Evolutionary conservation across 2,329 filamentous ascomycete genomes (phyloP).

Genomic region (Leptographium radiaticola): DNA sequence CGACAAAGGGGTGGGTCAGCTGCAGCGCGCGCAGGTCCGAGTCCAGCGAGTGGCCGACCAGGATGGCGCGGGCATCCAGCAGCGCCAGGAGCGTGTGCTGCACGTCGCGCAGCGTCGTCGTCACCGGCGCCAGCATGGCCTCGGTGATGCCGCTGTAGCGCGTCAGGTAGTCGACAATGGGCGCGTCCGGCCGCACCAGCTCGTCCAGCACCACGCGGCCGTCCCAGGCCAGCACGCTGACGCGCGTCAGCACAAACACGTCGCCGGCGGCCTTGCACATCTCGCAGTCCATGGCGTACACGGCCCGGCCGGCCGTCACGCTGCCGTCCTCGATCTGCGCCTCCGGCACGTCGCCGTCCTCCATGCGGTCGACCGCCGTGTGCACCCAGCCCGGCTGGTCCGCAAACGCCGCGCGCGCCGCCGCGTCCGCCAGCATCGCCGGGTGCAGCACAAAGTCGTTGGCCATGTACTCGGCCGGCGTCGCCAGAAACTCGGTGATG

Average conservation of each 20-base stretch:
- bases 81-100: constrained; percentile 65
- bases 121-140: constrained; percentile 68
- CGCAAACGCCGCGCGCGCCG: constrained; percentile 38
- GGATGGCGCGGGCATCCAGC: constrained; percentile 57
- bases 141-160: constrained; percentile 85
- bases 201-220: constrained; percentile 74
- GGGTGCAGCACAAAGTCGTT: constrained; percentile 82
- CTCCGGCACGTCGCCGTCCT: constrained; percentile 56
- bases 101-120: constrained; percentile 71
- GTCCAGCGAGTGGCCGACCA: constrained; percentile 71
- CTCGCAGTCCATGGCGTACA: constrained; percentile 85
- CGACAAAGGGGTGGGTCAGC: constrained; percentile 80
- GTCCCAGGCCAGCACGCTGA: constrained; percentile 80
- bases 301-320: constrained; percentile 65
- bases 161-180: constrained; percentile 89
- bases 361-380: constrained; percentile 52
- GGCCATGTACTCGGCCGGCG: constrained; percentile 60
- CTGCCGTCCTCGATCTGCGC: constrained; percentile 65
- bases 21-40: constrained; percentile 74
- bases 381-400: constrained; percentile 70
- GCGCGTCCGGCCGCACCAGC: constrained; percentile 76
- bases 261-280: constrained; percentile 85
- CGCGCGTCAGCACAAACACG: constrained; percentile 72
- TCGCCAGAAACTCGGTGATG: constrained; percentile 68
- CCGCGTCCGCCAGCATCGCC: constrained; percentile 46